phyloP scores from a whole-genome alignment of 2,329 filamentous ascomycete species.

The Trichoderma hamatum region DNA sequence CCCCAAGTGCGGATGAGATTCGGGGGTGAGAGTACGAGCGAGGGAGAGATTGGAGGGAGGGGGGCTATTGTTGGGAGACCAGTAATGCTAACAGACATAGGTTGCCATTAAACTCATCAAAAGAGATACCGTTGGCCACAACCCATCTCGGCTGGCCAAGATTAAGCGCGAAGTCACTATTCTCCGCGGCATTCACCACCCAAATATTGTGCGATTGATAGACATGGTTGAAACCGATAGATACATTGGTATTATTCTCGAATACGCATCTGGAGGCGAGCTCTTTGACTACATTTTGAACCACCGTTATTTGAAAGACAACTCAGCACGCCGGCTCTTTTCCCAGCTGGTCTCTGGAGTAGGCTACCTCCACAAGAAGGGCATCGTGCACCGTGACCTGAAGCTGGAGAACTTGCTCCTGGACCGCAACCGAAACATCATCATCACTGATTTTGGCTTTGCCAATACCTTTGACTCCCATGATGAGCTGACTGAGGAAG shows the following conservation, averaged over 20 bases:
- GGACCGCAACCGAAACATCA: conserved; percentile 97
- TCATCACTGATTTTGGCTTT: conserved; percentile 99
- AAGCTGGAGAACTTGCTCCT: conserved; percentile 95
- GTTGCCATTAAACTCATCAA: conserved; percentile 98
- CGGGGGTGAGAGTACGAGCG: neutral
- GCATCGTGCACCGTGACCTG: conserved; percentile 94
- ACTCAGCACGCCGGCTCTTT: conserved; percentile 85
- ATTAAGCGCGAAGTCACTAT: conserved; percentile 98
- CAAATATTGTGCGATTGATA: conserved; percentile 94
- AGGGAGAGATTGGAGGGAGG: neutral
- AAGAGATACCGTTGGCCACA: conserved; percentile 83
- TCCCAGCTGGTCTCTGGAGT: conserved; percentile 96
- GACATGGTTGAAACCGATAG: conserved; percentile 98
- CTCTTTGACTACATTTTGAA: conserved; percentile 98
- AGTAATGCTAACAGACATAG: conserved; percentile 44
- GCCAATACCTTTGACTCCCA: conserved; percentile 93
- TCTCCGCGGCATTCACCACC: conserved; percentile 82
- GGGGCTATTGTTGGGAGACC: neutral
- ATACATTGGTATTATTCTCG: conserved; percentile 96
- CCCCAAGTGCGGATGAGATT: neutral
- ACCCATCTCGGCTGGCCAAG: conserved; percentile 88
- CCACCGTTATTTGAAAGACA: conserved; percentile 93
- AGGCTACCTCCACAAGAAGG: conserved; percentile 96
- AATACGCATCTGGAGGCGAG: conserved; percentile 96
- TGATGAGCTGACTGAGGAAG: conserved; percentile 87